Evolutionary conservation across 2,329 filamentous ascomycete genomes (phyloP).

Genomic region (Fusarium mangiferae): DNA sequence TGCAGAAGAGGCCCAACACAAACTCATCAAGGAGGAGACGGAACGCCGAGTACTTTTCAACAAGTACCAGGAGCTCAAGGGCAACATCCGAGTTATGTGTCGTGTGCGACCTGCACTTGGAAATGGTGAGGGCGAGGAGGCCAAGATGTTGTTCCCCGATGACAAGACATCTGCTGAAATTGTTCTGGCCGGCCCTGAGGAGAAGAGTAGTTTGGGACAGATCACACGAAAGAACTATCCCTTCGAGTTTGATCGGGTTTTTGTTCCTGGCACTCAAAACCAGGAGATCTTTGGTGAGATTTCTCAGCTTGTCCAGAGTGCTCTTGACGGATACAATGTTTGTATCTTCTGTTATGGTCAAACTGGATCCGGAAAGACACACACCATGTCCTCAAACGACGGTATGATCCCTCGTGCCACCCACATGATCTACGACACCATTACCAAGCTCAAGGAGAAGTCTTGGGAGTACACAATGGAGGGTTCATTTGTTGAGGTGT

Average conservation of each 20-base stretch:
- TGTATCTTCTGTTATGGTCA: conserved; percentile 99
- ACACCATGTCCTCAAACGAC: conserved; percentile 90
- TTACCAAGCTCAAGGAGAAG: conserved; percentile 84
- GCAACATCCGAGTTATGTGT: conserved; percentile 98
- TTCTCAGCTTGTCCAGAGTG: conserved; percentile 94
- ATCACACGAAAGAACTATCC: conserved; percentile 81
- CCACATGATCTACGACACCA: conserved; percentile 91
- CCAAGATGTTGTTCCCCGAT: conserved; percentile 82
- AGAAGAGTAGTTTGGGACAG: conserved; percentile 81
- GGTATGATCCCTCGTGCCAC: conserved; percentile 97
- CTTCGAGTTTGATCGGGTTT: conserved; percentile 95
- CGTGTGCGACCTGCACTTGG: conserved; percentile 82
- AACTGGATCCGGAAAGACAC: conserved; percentile 96
- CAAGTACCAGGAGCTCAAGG: conserved; percentile 96
- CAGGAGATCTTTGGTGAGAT: conserved; percentile 94
- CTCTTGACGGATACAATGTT: conserved; percentile 96
- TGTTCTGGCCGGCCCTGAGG: conserved; percentile 82
- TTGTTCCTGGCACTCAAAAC: conserved; percentile 81
- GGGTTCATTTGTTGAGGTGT: conserved; percentile 95
- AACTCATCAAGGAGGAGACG: conserved; percentile 90
- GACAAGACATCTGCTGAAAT: conserved; percentile 90
- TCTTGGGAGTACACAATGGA: conserved; percentile 96
- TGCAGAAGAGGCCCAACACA: conserved; percentile 78
- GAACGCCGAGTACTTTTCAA: conserved; percentile 93
- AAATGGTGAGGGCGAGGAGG: conserved; percentile 69